Percentiles rank a stretch among this genome's conserved stretches.
phyloP scores from a whole-genome alignment of 768 basidiomycete species.

The Baorangia bicolor region DNA sequence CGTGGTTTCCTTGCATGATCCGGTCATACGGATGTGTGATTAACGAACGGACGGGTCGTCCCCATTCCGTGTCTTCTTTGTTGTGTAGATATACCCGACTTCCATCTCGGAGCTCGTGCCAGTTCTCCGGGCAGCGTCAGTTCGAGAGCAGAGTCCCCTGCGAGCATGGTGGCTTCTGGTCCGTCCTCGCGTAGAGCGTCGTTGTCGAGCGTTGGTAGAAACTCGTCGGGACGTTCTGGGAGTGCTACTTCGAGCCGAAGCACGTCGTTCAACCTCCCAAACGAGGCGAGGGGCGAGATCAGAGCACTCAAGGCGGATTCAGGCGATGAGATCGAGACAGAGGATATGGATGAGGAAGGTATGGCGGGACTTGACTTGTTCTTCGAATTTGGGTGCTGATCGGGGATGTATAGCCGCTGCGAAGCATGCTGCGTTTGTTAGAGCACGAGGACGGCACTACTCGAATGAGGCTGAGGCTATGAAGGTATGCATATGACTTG shows the following conservation, averaged over 20 bases:
- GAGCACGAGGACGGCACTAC: slow-evolving; percentile 80
- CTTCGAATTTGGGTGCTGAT: neutral
- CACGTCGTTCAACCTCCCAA: slow-evolving; percentile 81
- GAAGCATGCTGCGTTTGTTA: slow-evolving; percentile 80
- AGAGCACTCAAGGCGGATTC: slow-evolving; percentile 41
- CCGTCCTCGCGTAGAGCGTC: slow-evolving; percentile 76
- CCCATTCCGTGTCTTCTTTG: neutral
- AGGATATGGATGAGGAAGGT: slow-evolving; percentile 92
- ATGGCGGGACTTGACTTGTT: slow-evolving; percentile 15
- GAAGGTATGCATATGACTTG: slow-evolving; percentile 56
- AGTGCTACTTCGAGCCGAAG: slow-evolving; percentile 70
- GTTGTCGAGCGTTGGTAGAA: slow-evolving; percentile 60
- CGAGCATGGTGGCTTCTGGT: slow-evolving; percentile 59
- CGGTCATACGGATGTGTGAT: neutral
- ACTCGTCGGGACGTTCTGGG: slow-evolving; percentile 56
- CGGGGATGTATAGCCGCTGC: slow-evolving; percentile 54
- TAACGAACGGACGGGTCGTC: neutral
- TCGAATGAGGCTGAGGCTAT: slow-evolving; percentile 92
- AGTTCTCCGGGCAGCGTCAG: slow-evolving; percentile 40
- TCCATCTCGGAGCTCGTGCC: slow-evolving; percentile 51
- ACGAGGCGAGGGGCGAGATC: slow-evolving; percentile 62
- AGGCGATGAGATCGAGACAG: slow-evolving; percentile 62
- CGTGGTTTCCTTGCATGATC: slow-evolving; percentile 12
- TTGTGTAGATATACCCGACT: slow-evolving; percentile 75
- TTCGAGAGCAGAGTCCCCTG: slow-evolving; percentile 52